phyloP scores from a whole-genome alignment of 495 filamentous ascomycete genomes.

The Cryomyces antarcticus region DNA sequence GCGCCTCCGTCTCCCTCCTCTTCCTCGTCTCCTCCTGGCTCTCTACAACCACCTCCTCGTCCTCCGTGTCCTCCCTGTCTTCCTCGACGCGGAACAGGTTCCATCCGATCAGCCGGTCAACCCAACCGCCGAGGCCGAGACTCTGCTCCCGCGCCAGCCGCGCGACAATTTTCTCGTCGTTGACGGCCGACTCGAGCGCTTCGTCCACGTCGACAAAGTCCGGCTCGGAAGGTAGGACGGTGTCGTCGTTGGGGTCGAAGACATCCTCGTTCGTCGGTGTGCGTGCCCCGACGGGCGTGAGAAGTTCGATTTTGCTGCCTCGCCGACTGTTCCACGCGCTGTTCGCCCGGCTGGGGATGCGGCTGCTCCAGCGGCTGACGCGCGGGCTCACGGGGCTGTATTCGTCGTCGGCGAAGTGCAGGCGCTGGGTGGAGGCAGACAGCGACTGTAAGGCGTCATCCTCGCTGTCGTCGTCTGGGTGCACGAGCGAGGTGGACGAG shows the following conservation, averaged over 20 bases:
- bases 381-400: slow-evolving; percentile 9
- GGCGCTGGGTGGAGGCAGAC: neutral
- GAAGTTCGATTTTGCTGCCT: slow-evolving; percentile 10
- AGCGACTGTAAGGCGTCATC: slow-evolving; percentile 5
- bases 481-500: slow-evolving; percentile 13
- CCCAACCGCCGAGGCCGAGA: slow-evolving; percentile 51
- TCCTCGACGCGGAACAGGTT: slow-evolving; percentile 59
- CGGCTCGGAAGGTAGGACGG: slow-evolving; percentile 20
- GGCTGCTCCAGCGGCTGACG: slow-evolving; percentile 3
- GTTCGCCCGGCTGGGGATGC: slow-evolving; percentile 10
- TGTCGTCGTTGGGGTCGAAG: neutral
- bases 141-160: slow-evolving; percentile 35
- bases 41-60: slow-evolving; percentile 16
- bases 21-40: slow-evolving; percentile 14
- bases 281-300: slow-evolving; percentile 10
- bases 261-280: slow-evolving; percentile 3
- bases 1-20: slow-evolving; percentile 20
- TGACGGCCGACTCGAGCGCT: slow-evolving; percentile 7
- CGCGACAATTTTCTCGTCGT: slow-evolving; percentile 24
- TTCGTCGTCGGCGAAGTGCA: slow-evolving; percentile 6
- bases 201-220: slow-evolving; percentile 37
- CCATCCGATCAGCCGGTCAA: slow-evolving; percentile 57
- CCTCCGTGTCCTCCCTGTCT: slow-evolving; percentile 25
- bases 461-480: slow-evolving; percentile 7
- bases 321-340: slow-evolving; percentile 13